Conservation (phyloP, 805 yeast genomes). For the Suhomyces kilbournensis region DNA sequence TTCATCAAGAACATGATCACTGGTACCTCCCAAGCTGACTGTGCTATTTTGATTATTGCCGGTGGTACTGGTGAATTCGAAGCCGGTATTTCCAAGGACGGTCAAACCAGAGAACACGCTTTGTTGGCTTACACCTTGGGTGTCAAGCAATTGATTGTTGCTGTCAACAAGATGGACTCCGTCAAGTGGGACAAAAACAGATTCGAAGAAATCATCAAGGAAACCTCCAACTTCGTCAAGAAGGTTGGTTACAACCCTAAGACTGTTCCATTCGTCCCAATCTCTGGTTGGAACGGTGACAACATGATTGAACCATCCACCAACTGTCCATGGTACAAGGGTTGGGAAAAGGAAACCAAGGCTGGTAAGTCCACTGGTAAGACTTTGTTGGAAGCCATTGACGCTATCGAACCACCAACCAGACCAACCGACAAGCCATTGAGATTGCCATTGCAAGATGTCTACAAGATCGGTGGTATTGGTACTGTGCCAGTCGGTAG, state of each 20-base stretch:
- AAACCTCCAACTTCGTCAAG: conserved; percentile 73
- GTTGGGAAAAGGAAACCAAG: conserved; percentile 79
- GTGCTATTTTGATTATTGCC: conserved; percentile 87
- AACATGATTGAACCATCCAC: conserved; percentile 83
- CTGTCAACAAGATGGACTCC: conserved; percentile 94
- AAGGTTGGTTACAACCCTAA: conserved; percentile 38
- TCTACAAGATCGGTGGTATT: too few relatives aligned
- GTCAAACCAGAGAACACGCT: conserved; percentile 62
- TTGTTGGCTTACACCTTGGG: conserved; percentile 86
- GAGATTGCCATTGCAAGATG: too few relatives aligned
- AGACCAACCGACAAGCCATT: too few relatives aligned
- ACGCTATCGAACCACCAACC: too few relatives aligned
- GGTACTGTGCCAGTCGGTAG: too few relatives aligned
- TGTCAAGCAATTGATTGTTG: conserved; percentile 82
- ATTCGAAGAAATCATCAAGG: conserved; percentile 70
- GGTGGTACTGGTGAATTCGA: conserved; percentile 94
- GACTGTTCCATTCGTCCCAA: conserved; percentile 84
- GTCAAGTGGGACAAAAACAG: conserved; percentile 83
- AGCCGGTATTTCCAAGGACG: conserved; percentile 88
- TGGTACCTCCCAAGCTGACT: conserved; percentile 92
- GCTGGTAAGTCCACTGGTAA: conserved; percentile 17
- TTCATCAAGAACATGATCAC: conserved; percentile 95
- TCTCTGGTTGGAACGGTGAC: conserved; percentile 92
- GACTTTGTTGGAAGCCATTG: too few relatives aligned
- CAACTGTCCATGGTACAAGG: conserved; percentile 88